phyloP scores from a whole-genome alignment of 1,284 basidiomycete genomes.

The Ustilago sp. region DNA sequence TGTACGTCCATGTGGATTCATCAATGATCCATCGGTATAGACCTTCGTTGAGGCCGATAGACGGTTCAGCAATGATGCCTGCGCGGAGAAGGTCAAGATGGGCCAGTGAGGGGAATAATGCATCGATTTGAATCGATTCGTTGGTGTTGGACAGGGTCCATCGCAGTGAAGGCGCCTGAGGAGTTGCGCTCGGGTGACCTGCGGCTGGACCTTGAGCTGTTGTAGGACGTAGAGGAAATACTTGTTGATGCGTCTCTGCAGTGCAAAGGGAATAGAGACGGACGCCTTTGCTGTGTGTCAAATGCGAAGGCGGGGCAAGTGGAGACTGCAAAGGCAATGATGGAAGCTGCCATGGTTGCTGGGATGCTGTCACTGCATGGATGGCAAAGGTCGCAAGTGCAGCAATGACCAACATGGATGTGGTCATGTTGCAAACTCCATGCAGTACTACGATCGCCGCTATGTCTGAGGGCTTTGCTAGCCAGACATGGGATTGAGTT shows the following conservation, averaged over 20 bases:
- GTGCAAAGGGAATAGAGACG: slow-evolving; percentile 25
- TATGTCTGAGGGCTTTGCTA: neutral
- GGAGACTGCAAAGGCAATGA: neutral
- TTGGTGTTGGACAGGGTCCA: slow-evolving; percentile 75
- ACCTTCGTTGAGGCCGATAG: slow-evolving; percentile 75
- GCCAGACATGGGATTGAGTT: too few relatives aligned
- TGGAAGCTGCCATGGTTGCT: slow-evolving; percentile 25
- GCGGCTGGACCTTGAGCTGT: neutral
- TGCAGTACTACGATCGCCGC: neutral
- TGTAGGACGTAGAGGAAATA: slow-evolving; percentile 26
- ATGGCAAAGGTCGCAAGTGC: neutral
- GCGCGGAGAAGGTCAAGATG: slow-evolving; percentile 74
- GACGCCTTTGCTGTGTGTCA: neutral
- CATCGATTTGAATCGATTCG: slow-evolving; percentile 74
- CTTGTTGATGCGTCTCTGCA: slow-evolving; percentile 18
- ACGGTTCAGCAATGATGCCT: slow-evolving; percentile 74
- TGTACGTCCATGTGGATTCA: slow-evolving; percentile 76
- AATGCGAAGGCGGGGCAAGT: neutral
- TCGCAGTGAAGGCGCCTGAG: slow-evolving; percentile 3
- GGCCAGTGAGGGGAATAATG: slow-evolving; percentile 73
- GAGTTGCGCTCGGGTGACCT: slow-evolving; percentile 2
- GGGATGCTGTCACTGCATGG: neutral
- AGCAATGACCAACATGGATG: slow-evolving; percentile 7
- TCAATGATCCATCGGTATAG: slow-evolving; percentile 75
- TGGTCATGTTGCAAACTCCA: slow-evolving; percentile 12